Conservation (phyloP, 345 rosid species). For the Moricandia moricandioides region DNA sequence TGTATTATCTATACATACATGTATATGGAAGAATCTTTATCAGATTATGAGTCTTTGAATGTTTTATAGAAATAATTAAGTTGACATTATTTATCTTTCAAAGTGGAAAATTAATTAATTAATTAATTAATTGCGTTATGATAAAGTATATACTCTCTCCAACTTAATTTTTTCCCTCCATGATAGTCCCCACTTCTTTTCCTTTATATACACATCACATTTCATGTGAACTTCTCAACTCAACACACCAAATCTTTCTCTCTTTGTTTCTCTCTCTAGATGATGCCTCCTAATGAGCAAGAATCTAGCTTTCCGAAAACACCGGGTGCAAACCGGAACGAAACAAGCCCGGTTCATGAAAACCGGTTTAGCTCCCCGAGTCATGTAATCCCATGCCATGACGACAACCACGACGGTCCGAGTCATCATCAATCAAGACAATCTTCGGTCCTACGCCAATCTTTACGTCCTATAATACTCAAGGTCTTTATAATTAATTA, state of each 20-base stretch:
- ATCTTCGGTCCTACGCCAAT: constrained; percentile 52
- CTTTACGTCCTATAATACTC: constrained; percentile 62
- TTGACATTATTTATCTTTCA: neutral
- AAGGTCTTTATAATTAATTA: constrained; percentile 42
- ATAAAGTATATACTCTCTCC: constrained; percentile 23
- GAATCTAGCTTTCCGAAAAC: constrained; percentile 23
- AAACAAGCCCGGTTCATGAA: constrained; percentile 47
- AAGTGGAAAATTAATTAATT: constrained; percentile 9
- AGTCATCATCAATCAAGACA: constrained; percentile 35
- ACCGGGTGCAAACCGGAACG: constrained; percentile 37
- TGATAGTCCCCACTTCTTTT: constrained; percentile 30
- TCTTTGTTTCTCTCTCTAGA: constrained; percentile 19
- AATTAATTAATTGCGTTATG: neutral
- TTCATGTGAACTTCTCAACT: constrained; percentile 34
- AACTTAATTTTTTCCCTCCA: constrained; percentile 24
- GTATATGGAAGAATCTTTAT: neutral
- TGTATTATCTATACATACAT: neutral
- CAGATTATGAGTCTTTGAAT: neutral
- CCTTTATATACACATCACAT: constrained; percentile 32
- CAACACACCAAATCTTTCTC: constrained; percentile 28
- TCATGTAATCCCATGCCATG: constrained; percentile 42
- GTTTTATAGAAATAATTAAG: neutral
- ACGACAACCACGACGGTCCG: constrained; percentile 30
- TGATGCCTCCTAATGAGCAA: constrained; percentile 69
- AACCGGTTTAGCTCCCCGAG: constrained; percentile 45